Base-by-base conservation (phyloP, 306 rosid species). In the Malus sieversii region DNA sequence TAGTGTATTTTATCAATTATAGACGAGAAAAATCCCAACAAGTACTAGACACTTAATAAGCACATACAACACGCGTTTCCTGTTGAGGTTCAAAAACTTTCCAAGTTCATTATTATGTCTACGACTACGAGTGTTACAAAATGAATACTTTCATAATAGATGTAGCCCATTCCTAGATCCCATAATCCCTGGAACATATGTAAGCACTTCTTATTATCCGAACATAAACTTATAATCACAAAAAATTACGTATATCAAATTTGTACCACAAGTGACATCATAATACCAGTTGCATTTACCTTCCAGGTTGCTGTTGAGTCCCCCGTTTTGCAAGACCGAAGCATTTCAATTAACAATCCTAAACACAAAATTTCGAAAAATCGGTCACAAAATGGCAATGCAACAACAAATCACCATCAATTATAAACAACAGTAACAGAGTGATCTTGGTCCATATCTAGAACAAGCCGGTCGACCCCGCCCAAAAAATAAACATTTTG, bases 291-390 rank as follows among this genome's bases (percentile, higher is more conserved):
- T 81, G 53, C 71, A 46, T 42, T 68, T 86, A 95, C 98, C 98
- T 95, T 95, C 97, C 97, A 92, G 60, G 97, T 90, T 64, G 95
- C 84, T 82, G 85, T 90, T 76, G 97, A 95, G 87, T 95, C 97
- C 79, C 97, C 92, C 23, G 86, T 83, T 88, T 86, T 95, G 66
- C 96, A 74, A 14, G 92, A 87, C 72, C 93, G 92, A 52, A 95
- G 90, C 99, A 95, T 95, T 83, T 92, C 99, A 60, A 79, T 89
- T 82, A 95, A 87, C 82, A 95, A 82, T 75, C 99, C 99, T 92
- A 77, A 69, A 71, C 76, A 73, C 8, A 68, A 51, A 72, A 60
- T 65, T 51, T 64, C 57, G 16, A 30, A 38, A 44, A 10, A 22
- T 40, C 33, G 20, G 30, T 32, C 75, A 19, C 6, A 72, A 72